These are phyloP conservation scores for Solanum hybrid DNA, from an alignment of 305 asterid genomes.

Conservation along the genomic window DNA sequence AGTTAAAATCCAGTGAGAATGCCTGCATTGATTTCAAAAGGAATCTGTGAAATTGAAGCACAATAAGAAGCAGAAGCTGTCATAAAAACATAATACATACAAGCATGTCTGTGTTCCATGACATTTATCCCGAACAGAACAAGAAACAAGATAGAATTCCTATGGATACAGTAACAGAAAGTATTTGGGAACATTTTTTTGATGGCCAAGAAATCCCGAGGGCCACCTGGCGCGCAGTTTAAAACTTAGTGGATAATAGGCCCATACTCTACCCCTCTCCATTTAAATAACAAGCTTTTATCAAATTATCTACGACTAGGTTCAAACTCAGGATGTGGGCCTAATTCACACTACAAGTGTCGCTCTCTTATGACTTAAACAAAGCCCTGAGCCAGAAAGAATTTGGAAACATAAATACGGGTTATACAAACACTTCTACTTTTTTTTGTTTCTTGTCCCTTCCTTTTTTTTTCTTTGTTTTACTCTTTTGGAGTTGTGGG, in stretches of 20 bases:
- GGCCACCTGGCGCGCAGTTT: background rate
- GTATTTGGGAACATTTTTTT: background rate
- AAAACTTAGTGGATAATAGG: background rate
- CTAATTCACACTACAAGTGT: background rate
- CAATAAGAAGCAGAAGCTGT: background rate
- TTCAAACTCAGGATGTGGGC: background rate
- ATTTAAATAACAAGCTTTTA: background rate
- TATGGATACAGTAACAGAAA: background rate
- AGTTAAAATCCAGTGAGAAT: conserved; percentile 91
- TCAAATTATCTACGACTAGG: background rate
- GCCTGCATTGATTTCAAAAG: conserved; percentile 46
- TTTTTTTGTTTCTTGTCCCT: background rate
- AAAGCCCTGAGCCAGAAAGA: background rate
- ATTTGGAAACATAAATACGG: background rate
- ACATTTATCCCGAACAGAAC: background rate
- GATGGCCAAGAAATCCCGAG: background rate
- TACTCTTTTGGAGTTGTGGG: background rate
- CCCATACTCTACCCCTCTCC: background rate
- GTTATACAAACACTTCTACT: background rate
- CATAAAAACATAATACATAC: background rate
- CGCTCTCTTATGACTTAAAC: background rate
- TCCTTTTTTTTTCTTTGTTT: background rate
- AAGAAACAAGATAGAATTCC: background rate
- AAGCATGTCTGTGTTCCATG: background rate
- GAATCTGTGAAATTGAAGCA: background rate